Base-by-base conservation (phyloP, 2,329 filamentous ascomycete species). In the Sarocladium kiliense region DNA sequence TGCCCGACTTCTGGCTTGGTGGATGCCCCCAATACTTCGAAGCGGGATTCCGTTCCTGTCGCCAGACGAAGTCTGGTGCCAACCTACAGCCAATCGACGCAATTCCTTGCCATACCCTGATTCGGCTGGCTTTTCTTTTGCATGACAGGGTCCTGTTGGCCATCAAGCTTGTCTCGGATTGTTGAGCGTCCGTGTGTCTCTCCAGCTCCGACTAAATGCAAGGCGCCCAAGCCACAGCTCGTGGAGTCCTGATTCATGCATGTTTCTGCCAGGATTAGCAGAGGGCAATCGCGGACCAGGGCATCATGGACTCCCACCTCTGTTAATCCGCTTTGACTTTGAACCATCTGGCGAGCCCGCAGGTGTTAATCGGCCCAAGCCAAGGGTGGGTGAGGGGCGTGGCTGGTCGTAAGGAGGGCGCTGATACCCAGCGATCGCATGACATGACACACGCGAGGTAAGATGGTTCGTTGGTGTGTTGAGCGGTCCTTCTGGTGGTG, bases 201-300 rank as follows among this genome's bases (percentile, higher is more conserved):
- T 6, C 44, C 44, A 44, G 21, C 7, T 4, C 36, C 7, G 23
- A n/a, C 5, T 23, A 27, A 30, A 36, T 51, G 27, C 47, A 36
- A 51, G 30, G 18, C 26, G 47, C 30, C 26, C 11, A 34, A 51
- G 47, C 47, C 47, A 51, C 30, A 23, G 30, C 30, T 36, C 30
- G 30, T 18, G 26, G 47, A n/a, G 27, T 49, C 18, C 23, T 34
- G 47, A 51, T 34, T 51, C 47, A 51, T 51, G 47, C 47, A 51
- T 34, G 47, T 36, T 51, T 18, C 26, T 23, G 11, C 47, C 21
- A 23, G 41, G 41, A 9, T 9, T 4, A 47, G 18, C n/a, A 30
- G 21, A 12, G 12, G 6, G 27, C 25, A 47, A n/a, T 26, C 7
- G n/a, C 16, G n/a, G 14, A 47, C 10, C 7, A 10, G 44, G 19